These are phyloP conservation scores for Nasturtium officinale DNA, from an alignment of 345 rosid genomes.

Conservation along the genomic window DNA sequence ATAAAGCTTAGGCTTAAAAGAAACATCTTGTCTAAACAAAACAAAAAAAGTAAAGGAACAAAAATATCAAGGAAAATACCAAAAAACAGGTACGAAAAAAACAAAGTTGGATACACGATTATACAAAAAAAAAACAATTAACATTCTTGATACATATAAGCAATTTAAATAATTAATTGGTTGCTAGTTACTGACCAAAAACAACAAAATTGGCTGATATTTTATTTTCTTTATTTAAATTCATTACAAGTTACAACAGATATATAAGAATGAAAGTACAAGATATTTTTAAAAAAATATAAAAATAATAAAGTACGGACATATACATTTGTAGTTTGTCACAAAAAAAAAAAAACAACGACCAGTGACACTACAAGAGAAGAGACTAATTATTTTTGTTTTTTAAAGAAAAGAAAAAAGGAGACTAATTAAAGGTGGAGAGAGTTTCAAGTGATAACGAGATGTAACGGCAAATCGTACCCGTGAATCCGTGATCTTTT, in stretches of 20 bases:
- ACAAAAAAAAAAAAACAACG: neutral
- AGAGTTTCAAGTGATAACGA: neutral
- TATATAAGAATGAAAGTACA: neutral
- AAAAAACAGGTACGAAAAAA: neutral
- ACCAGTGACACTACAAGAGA: neutral
- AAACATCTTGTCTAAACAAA: neutral
- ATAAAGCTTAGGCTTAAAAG: neutral
- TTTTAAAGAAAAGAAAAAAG: too few relatives aligned
- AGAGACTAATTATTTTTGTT: too few relatives aligned
- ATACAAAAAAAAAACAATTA: neutral
- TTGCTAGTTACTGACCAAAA: neutral
- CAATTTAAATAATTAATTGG: neutral
- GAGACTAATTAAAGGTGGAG: neutral
- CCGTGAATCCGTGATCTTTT: conserved; percentile 18
- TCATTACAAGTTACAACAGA: neutral
- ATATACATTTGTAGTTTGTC: conserved; percentile 1
- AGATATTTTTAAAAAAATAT: neutral
- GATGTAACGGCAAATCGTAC: conserved; percentile 24
- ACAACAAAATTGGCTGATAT: neutral
- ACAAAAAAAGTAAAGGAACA: too few relatives aligned
- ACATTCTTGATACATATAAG: neutral
- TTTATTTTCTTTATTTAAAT: neutral
- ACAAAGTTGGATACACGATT: neutral
- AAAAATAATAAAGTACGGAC: neutral
- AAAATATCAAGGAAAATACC: neutral